Conservation (phyloP, 768 basidiomycete species). For the Suillus ampliporus region DNA sequence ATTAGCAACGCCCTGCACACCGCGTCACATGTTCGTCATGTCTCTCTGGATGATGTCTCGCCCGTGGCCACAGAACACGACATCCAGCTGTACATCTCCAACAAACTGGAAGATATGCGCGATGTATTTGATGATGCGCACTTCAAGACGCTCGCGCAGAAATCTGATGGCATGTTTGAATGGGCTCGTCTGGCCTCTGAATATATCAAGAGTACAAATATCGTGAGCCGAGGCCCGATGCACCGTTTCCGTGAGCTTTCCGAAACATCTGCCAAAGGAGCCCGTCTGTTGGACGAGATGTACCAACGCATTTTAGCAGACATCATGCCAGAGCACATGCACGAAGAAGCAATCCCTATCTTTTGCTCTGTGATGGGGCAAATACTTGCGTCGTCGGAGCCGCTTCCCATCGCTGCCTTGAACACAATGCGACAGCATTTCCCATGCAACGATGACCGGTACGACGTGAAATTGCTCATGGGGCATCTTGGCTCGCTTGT, state of each 20-base stretch:
- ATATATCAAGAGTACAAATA: conserved; percentile 4
- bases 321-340: neutral
- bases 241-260: too few relatives aligned
- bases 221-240: neutral
- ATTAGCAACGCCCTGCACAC: conserved; percentile 17
- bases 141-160: neutral
- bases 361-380: conserved; percentile 10
- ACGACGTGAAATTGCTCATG: conserved; percentile 15
- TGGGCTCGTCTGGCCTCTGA: conserved; percentile 17
- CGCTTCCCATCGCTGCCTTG: conserved; percentile 4
- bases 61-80: conserved; percentile 5
- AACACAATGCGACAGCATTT: neutral
- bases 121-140: conserved; percentile 3
- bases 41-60: conserved; percentile 9
- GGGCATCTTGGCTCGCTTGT: conserved; percentile 7
- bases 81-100: conserved; percentile 9
- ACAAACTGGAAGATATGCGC: neutral
- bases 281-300: conserved; percentile 7
- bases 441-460: conserved; percentile 27
- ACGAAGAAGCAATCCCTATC: neutral
- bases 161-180: conserved; percentile 14
- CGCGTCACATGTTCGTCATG: conserved; percentile 1
- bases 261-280: neutral
- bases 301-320: conserved; percentile 4
- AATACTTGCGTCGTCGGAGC: conserved; percentile 3